Percentiles rank a stretch among this genome's conserved stretches.
phyloP scores from a whole-genome alignment of 202 grass and related monocot species.

The Dendrocalamus latiflorus region DNA sequence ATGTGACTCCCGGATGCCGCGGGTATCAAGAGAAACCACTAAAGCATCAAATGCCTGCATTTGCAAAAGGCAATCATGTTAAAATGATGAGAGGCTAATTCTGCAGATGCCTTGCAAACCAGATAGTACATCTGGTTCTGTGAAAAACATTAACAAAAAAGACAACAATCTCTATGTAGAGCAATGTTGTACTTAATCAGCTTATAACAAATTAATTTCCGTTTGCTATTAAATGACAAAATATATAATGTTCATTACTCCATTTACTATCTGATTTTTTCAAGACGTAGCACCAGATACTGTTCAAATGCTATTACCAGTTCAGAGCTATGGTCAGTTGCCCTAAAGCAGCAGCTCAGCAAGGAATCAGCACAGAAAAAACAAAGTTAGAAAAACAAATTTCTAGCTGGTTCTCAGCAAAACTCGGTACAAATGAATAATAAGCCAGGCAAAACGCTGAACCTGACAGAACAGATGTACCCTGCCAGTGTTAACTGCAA shows the following conservation, averaged over 20 bases:
- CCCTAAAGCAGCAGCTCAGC: not conserved
- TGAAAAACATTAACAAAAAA: not conserved
- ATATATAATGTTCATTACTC: not conserved
- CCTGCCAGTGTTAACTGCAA: no score
- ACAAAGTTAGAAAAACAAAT: not conserved
- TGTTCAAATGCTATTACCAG: not conserved
- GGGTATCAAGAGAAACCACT: slow-evolving; percentile 66
- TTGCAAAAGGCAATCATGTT: not conserved
- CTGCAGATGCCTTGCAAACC: slow-evolving; percentile 1
- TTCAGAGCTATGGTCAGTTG: not conserved
- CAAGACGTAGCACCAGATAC: not conserved
- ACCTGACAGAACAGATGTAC: no score
- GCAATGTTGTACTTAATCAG: not conserved
- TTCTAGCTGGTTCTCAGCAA: not conserved
- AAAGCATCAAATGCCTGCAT: slow-evolving; percentile 89
- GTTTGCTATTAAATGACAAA: not conserved
- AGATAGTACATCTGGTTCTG: not conserved
- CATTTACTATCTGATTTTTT: not conserved
- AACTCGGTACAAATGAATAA: not conserved
- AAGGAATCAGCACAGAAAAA: slow-evolving; percentile 8
- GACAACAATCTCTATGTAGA: not conserved
- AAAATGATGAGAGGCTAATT: slow-evolving; percentile 1
- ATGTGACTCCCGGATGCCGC: slow-evolving; percentile 79
- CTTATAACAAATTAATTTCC: not conserved
- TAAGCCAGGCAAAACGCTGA: not conserved